Percentiles rank a stretch among this genome's conserved stretches.
Conservation (phyloP, 805 yeast species). For the Suhomyces xylopsoci region DNA sequence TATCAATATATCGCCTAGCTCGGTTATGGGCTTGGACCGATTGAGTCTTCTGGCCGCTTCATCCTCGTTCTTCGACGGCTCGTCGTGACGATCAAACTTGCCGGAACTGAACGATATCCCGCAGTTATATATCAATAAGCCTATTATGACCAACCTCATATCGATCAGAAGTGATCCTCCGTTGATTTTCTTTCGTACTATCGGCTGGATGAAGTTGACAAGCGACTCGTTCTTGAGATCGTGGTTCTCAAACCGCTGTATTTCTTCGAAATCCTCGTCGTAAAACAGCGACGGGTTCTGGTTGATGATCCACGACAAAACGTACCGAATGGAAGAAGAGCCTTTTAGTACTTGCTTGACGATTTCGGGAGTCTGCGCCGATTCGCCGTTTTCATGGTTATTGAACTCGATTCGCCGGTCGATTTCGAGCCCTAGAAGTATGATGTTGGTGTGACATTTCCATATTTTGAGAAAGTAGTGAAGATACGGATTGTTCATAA, state of each 20-base stretch:
- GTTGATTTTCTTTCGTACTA: slow-evolving; percentile 54
- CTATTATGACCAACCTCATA: slow-evolving; percentile 55
- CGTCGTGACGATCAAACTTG: slow-evolving; percentile 1
- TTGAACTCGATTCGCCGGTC: slow-evolving; percentile 36
- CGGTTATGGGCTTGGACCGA: slow-evolving; percentile 25
- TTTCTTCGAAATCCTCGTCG: slow-evolving; percentile 12
- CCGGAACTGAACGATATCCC: slow-evolving; percentile 18
- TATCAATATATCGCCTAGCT: slow-evolving; percentile 51
- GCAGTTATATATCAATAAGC: slow-evolving; percentile 36
- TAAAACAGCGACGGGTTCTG: slow-evolving; percentile 30
- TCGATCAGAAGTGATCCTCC: slow-evolving; percentile 60
- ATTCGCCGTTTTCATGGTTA: slow-evolving; percentile 22
- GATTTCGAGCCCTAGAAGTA: slow-evolving; percentile 56
- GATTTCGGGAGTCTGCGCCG: slow-evolving; percentile 29
- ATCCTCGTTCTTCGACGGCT: slow-evolving; percentile 2
- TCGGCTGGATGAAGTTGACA: slow-evolving; percentile 60
- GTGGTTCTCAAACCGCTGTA: slow-evolving; percentile 25
- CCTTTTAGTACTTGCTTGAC: slow-evolving; percentile 49
- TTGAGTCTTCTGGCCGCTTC: slow-evolving; percentile 14
- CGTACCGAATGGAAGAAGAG: slow-evolving; percentile 58
- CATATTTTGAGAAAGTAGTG: slow-evolving; percentile 57
- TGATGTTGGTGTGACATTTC: slow-evolving; percentile 62
- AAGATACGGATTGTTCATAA: slow-evolving; percentile 60
- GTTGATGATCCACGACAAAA: slow-evolving; percentile 59
- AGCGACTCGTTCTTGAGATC: slow-evolving; percentile 61